Evolutionary conservation across 2,329 filamentous ascomycete species (phyloP), one percentile per base, ranked within the genome.

Genomic region (Hypoxylon sp.): DNA sequence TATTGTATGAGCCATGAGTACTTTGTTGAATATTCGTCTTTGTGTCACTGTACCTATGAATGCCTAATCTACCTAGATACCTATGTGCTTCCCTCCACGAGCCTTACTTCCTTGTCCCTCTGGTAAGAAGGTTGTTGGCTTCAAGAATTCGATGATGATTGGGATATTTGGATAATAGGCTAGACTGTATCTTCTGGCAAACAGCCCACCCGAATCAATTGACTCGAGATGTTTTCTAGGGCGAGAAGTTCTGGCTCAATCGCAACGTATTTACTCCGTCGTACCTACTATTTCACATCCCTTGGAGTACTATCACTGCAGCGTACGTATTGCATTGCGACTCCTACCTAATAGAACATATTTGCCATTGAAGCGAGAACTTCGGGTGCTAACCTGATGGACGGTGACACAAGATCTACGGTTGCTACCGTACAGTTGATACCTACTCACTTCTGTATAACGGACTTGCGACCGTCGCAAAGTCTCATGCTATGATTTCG

Each of bases 321-420:
- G 16, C 21, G 11, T 41, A 41, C 37, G 37, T 5, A 41, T 9
- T 41, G 16, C 21, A 11, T 41, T 41, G 16, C 37, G 37, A 41
- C 37, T 3, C 16, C 37, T 9, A 16, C 9, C 16, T 21, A 34
- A 34, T 12, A 34, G 12, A 4, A 14, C 12, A 11, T 34, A 19
- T 41, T 41, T 21, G 37, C 16, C 8, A 11, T 41, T 41, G 37
- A 19, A 41, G n/a, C 37, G 16, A 41, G 37, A 11, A 21, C 16
- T 19, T 21, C 37, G 37, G 37, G 37, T 41, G 37, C 37, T 41
- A 19, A 41, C 37, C 37, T 41, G 37, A 41, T 41, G 37, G 37
- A 41, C 37, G n/a, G 37, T 41, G 19, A 41, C 37, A 41, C 37
- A 5, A 39, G 37, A 39, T 39, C 37, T 12, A 16, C 16, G n/a